phyloP scores from a whole-genome alignment of 495 filamentous ascomycete genomes.

The Neurospora hispaniola region DNA sequence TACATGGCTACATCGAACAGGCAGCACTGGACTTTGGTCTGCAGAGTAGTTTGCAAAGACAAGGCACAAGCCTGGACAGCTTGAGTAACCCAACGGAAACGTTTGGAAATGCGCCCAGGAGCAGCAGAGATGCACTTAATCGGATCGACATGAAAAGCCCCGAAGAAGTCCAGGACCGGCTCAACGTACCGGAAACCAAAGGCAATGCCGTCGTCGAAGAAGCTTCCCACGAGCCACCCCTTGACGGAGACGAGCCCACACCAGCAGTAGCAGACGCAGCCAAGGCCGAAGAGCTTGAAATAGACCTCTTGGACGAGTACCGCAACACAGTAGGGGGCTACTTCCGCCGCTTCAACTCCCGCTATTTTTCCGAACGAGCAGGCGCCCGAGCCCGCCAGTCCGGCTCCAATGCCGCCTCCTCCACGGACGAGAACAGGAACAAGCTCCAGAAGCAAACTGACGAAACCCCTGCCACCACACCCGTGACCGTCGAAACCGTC shows the following conservation, averaged over 20 bases:
- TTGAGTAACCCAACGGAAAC: not conserved
- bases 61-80: conserved; percentile 1
- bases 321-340: conserved; percentile 82
- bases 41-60: conserved; percentile 50
- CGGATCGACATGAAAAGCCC: conserved; percentile 28
- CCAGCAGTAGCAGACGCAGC: conserved; percentile 22
- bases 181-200: conserved; percentile 17
- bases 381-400: conserved; percentile 7
- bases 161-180: conserved; percentile 22
- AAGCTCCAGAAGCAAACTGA: not conserved
- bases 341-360: conserved; percentile 78
- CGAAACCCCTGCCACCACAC: not conserved
- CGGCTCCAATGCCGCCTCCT: not conserved
- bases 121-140: conserved; percentile 14
- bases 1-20: conserved; percentile 85
- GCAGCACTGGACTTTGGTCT: conserved; percentile 63
- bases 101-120: conserved; percentile 7
- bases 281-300: conserved; percentile 51
- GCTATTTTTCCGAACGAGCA: conserved; percentile 37
- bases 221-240: conserved; percentile 14
- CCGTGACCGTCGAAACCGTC: conserved; percentile 47
- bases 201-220: conserved; percentile 19
- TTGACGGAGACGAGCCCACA: conserved; percentile 22
- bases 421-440: conserved; percentile 3
- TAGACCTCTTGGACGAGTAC: conserved; percentile 63